phyloP scores from a whole-genome alignment of 2,329 filamentous ascomycete species.

The Zymoseptoria crescenta region DNA sequence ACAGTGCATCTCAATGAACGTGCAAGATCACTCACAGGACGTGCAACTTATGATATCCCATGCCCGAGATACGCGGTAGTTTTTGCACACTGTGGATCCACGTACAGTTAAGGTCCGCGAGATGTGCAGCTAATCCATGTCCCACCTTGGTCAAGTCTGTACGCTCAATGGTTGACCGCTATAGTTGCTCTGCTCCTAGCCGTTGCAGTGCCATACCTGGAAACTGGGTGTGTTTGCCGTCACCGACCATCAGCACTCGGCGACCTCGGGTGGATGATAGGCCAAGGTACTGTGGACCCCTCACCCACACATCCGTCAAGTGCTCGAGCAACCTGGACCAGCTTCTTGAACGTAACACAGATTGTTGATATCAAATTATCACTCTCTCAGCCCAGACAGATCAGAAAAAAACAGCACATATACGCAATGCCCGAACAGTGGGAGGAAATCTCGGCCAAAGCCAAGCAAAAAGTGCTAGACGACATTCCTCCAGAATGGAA shows the following conservation, averaged over 20 bases:
- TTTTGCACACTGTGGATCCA: neutral
- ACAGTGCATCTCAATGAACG: neutral
- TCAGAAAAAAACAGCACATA: neutral
- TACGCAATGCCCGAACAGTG: constrained; percentile 27
- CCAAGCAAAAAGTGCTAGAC: constrained; percentile 36
- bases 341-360: neutral
- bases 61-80: neutral
- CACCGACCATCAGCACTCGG: too few species aligned
- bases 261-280: neutral
- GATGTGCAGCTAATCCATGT: neutral
- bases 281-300: neutral
- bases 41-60: neutral
- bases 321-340: neutral
- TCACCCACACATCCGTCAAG: neutral
- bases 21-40: neutral
- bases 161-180: neutral
- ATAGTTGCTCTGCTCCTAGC: neutral
- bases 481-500: constrained; percentile 53
- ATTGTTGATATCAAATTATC: neutral
- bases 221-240: too few species aligned
- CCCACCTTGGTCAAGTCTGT: neutral
- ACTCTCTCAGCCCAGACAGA: neutral
- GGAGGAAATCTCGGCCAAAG: constrained; percentile 38
- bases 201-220: neutral
- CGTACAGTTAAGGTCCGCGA: neutral